Evolutionary conservation across 192 early-diverging fungal species (phyloP), one percentile per base, ranked within the genome.

Genomic region (Podila horticola): DNA sequence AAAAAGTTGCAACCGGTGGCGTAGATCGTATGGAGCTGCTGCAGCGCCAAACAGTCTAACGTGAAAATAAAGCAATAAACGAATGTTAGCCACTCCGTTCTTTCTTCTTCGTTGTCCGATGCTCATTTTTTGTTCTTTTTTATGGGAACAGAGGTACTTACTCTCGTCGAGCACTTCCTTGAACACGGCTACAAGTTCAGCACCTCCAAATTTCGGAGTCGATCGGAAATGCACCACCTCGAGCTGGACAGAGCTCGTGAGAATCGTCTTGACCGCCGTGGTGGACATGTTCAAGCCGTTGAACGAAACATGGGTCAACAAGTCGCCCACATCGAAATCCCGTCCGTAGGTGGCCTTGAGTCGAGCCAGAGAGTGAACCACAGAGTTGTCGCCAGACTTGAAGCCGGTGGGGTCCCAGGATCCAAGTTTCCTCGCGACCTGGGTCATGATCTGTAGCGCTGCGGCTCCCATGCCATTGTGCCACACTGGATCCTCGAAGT

Each of bases 241-340:
- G n/a, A 55, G 52, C 20, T 55, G 52, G 22, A 55, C 24, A 26
- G 52, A 55, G 24, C 20, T 26, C 20, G 52, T 19, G 52, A 55
- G 52, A 55, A 55, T 55, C 52, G 52, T 55, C 52, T 55, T 55
- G 52, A 55, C 52, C 1, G 52, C 52, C 20, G 52, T 26, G 24
- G 52, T 19, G 52, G 52, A 55, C 52, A 55, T 55, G 52, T 55
- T 55, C 52, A 55, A 24, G 52, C 52, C 52, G 52, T 55, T 55
- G 22, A 55, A 55, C 52, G 52, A 55, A 17, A 55, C 52, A 26
- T 55, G 52, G 0, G 52, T 55, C 52, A 55, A 55, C 19, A 55
- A 2, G 17, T 55, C 52, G 9, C 52, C 52, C n/a, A 55, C 52
- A 55, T 55, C 52, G 11, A 55, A 55, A n/a, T 55, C 52, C 5